These are phyloP conservation scores for Sonneratia caseolaris DNA, from an alignment of 345 rosid genomes.

Conservation along the genomic window DNA sequence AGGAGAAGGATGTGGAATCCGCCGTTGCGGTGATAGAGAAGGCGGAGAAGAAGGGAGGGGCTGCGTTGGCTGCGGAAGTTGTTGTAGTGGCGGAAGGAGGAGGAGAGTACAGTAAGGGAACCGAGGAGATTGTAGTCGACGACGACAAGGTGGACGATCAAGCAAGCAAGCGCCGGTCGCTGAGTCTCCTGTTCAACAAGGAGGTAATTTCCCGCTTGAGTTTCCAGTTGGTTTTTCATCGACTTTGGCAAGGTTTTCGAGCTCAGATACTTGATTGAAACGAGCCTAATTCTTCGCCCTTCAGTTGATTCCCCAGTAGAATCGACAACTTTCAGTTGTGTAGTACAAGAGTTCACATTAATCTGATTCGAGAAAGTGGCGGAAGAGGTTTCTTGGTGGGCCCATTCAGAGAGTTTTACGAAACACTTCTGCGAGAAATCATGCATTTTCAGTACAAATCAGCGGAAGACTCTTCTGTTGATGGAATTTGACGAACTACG, in stretches of 20 bases:
- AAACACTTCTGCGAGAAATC: background rate
- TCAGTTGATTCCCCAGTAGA: background rate
- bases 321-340: background rate
- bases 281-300: background rate
- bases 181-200: conserved; percentile 3
- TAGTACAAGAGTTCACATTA: background rate
- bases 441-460: no score
- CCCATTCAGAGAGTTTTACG: background rate
- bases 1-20: no score
- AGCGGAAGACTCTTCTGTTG: no score
- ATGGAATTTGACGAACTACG: no score
- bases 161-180: conserved; percentile 6
- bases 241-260: no score
- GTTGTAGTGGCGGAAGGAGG: background rate
- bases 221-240: no score
- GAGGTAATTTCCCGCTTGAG: conserved; percentile 1
- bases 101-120: background rate
- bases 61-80: background rate
- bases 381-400: background rate
- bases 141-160: background rate
- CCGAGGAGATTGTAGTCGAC: conserved; percentile 3
- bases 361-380: background rate
- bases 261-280: no score
- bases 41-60: background rate
- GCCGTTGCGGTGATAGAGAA: no score